These are phyloP conservation scores for Clonostachys chloroleuca DNA, from an alignment of 2,329 filamentous ascomycete genomes.

Conservation along the genomic window DNA sequence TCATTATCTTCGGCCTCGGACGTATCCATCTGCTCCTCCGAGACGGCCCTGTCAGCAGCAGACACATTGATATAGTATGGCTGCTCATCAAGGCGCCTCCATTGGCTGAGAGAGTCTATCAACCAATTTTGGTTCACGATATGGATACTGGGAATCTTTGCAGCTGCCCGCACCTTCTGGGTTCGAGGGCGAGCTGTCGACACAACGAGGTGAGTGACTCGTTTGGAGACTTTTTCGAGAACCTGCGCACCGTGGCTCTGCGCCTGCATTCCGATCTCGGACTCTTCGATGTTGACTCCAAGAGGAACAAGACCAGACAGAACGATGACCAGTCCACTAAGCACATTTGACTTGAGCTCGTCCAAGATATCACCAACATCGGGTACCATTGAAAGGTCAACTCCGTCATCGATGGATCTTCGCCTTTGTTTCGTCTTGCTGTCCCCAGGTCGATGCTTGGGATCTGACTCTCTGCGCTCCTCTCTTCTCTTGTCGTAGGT, in stretches of 20 bases:
- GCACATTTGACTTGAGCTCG: constrained; percentile 70
- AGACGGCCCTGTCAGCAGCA: constrained; percentile 53
- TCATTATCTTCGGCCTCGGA: constrained; percentile 22
- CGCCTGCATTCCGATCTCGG: constrained; percentile 85
- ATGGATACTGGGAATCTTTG: constrained; percentile 73
- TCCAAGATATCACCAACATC: constrained; percentile 86
- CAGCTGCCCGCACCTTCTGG: constrained; percentile 85
- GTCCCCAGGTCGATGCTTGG: constrained; percentile 25
- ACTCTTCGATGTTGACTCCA: constrained; percentile 70
- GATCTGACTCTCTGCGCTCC: constrained; percentile 24
- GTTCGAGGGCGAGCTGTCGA: constrained; percentile 71
- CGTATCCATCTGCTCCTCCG: constrained; percentile 23
- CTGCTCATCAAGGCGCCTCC: constrained; percentile 74
- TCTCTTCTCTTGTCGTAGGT: constrained; percentile 63
- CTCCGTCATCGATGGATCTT: constrained; percentile 29
- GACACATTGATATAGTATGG: constrained; percentile 74
- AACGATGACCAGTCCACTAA: constrained; percentile 73
- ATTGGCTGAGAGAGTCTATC: constrained; percentile 76
- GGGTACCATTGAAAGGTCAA: constrained; percentile 57
- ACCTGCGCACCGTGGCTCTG: constrained; percentile 76
- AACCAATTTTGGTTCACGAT: constrained; percentile 94
- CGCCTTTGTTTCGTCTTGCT: constrained; percentile 18
- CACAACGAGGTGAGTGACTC: constrained; percentile 71
- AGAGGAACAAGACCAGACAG: constrained; percentile 88
- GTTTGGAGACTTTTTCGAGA: constrained; percentile 50